Conservation (phyloP, 169 alveolate species). For the Plasmodium yoelii region DNA sequence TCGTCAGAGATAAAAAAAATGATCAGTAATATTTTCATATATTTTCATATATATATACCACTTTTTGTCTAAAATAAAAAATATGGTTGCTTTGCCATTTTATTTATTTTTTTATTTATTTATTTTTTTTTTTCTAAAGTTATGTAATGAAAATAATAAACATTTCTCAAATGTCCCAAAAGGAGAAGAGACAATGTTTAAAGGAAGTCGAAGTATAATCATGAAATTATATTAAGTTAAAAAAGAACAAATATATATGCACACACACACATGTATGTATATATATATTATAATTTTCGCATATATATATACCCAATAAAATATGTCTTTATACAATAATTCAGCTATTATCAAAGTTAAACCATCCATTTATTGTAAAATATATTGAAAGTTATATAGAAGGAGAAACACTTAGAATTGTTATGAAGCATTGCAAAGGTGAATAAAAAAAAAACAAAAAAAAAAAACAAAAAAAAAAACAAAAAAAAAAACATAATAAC, state of each 20-base stretch:
- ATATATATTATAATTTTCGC: not conserved
- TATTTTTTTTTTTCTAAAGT: conserved; percentile 62
- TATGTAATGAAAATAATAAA: conserved; percentile 82
- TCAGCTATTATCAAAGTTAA: conserved; percentile 81
- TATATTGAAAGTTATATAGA: conserved; percentile 92
- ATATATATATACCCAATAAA: not conserved
- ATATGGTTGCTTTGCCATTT: not conserved
- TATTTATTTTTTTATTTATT: too few species aligned
- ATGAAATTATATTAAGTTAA: not conserved
- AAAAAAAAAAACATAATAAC: too few species aligned
- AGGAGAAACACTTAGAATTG: conserved; percentile 88
- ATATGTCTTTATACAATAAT: not conserved
- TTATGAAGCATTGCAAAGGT: conserved; percentile 94
- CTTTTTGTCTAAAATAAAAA: not conserved
- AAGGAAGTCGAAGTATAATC: conserved; percentile 83
- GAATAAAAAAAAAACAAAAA: conserved; percentile 47
- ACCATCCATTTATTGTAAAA: conserved; percentile 90
- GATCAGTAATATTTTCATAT: conserved; percentile 75
- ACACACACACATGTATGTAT: not conserved
- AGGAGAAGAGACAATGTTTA: conserved; percentile 82
- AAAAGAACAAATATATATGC: not conserved
- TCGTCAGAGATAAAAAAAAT: conserved; percentile 76
- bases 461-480: not conserved
- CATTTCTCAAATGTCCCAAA: conserved; percentile 78
- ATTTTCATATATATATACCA: not conserved